Conservation (phyloP, 495 filamentous ascomycete genomes). For the Aspergillus sclerotioniger region DNA sequence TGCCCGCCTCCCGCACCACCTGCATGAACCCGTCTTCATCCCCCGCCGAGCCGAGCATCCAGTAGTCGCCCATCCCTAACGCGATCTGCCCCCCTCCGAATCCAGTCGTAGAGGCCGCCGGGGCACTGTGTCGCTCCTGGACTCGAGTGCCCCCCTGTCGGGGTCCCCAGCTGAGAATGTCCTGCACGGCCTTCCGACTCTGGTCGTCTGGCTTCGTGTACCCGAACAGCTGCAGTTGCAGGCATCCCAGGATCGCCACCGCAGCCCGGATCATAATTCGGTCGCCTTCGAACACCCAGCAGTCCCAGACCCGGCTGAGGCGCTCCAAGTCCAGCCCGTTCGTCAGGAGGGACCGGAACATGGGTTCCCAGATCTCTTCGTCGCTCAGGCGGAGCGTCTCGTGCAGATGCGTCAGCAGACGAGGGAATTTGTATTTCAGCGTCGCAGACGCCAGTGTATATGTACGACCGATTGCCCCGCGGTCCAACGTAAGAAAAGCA, state of each 20-base stretch:
- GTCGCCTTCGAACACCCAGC: slow-evolving; percentile 93
- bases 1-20: slow-evolving; percentile 66
- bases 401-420: slow-evolving; percentile 66
- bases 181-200: slow-evolving; percentile 32
- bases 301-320: slow-evolving; percentile 82
- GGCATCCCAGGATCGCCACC: slow-evolving; percentile 63
- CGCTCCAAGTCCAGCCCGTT: slow-evolving; percentile 66
- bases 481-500: slow-evolving; percentile 80
- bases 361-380: slow-evolving; percentile 53
- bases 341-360: slow-evolving; percentile 58
- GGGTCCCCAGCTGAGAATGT: slow-evolving; percentile 54
- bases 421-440: slow-evolving; percentile 68
- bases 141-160: slow-evolving; percentile 36
- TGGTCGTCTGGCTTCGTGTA: slow-evolving; percentile 45
- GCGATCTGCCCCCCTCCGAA: slow-evolving; percentile 42
- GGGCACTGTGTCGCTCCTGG: slow-evolving; percentile 43
- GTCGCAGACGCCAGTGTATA: slow-evolving; percentile 71
- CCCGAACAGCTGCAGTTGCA: slow-evolving; percentile 64
- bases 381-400: slow-evolving; percentile 44
- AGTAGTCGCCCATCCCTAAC: slow-evolving; percentile 43
- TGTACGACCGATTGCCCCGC: slow-evolving; percentile 65
- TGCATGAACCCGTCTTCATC: slow-evolving; percentile 69
- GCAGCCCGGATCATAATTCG: slow-evolving; percentile 73
- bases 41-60: slow-evolving; percentile 45
- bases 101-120: slow-evolving; percentile 31